phyloP scores from a whole-genome alignment of 345 rosid genomes.

The Lumnitzera racemosa region DNA sequence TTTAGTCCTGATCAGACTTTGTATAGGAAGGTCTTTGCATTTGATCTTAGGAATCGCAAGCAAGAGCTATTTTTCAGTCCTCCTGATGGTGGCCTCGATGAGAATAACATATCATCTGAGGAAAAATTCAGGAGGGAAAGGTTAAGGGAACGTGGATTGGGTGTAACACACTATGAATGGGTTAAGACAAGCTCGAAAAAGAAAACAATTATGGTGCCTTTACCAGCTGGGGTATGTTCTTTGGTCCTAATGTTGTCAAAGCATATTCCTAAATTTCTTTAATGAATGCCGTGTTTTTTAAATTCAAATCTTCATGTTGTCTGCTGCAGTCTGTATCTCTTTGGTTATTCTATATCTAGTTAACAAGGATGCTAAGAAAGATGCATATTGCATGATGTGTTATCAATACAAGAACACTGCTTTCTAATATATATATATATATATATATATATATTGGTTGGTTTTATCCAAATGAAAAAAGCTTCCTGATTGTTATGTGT shows the following conservation, averaged over 20 bases:
- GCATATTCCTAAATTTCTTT: not conserved
- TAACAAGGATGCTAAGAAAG: no score
- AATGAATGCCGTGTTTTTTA: not conserved
- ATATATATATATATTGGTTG: no score
- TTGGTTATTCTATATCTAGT: no score
- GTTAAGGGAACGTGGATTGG: constrained; percentile 82
- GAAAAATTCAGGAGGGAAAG: constrained; percentile 95
- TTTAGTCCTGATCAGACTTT: constrained; percentile 72
- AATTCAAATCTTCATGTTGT: not conserved
- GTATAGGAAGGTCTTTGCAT: constrained; percentile 58
- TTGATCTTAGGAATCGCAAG: constrained; percentile 53
- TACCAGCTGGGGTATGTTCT: constrained; percentile 83
- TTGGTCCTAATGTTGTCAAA: constrained; percentile 1
- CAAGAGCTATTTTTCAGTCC: constrained; percentile 66
- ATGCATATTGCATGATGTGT: no score
- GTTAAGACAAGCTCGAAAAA: constrained; percentile 59
- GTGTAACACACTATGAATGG: constrained; percentile 95
- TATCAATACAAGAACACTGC: no score
- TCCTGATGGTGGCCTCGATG: constrained; percentile 88
- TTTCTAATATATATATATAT: no score
- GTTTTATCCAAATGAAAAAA: no score
- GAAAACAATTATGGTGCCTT: constrained; percentile 76
- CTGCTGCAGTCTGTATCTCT: not conserved
- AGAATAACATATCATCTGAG: constrained; percentile 74
- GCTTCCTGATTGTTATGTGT: no score